Percentiles rank a stretch among this genome's conserved stretches.
Conservation (phyloP, 768 basidiomycete genomes). For the Leccinum uliginosum region DNA sequence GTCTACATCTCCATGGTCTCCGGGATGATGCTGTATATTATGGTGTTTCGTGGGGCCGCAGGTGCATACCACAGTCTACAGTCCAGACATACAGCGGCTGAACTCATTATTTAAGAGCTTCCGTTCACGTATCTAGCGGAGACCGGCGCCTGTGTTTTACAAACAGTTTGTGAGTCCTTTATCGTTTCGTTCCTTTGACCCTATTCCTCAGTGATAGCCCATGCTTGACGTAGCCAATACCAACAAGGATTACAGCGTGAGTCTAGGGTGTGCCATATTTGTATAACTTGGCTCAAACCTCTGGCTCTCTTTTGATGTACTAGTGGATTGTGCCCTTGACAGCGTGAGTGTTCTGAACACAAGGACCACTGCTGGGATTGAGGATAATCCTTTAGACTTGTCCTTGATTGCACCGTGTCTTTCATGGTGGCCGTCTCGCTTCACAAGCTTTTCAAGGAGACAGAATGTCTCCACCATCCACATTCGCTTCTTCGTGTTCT, state of each 20-base stretch:
- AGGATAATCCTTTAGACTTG: neutral
- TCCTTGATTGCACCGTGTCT: neutral
- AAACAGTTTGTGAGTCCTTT: neutral
- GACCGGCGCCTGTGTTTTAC: neutral
- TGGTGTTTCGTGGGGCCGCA: neutral
- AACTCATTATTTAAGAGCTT: neutral
- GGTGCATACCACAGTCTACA: neutral
- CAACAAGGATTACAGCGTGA: neutral
- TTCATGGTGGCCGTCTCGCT: slow-evolving; percentile 1
- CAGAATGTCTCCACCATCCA: neutral
- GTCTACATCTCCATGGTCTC: neutral
- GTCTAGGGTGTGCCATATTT: neutral
- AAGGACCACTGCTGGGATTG: neutral
- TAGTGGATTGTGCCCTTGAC: neutral
- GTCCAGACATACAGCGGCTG: neutral
- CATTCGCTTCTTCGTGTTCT: neutral
- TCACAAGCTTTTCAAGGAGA: neutral
- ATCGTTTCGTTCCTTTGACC: neutral
- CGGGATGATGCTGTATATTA: neutral
- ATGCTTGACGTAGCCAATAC: neutral
- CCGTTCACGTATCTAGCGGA: neutral
- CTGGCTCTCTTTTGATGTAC: neutral
- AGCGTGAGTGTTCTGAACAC: neutral
- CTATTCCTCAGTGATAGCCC: neutral
- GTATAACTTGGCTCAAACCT: neutral